Conservation (phyloP, 2,329 filamentous ascomycete species). For the Colletotrichum tropicicola region DNA sequence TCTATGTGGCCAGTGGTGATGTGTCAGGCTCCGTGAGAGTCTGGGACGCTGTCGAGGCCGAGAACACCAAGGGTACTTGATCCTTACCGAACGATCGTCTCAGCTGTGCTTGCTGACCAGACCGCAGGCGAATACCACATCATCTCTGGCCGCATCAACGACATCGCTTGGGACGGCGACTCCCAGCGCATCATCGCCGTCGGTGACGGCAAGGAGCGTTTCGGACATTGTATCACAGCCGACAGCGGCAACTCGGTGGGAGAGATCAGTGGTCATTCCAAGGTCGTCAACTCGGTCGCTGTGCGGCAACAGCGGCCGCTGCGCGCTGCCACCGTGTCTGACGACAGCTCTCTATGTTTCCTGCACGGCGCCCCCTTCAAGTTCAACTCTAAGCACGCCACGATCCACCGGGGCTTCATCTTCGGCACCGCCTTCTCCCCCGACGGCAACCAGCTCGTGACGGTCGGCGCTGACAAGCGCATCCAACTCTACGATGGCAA, state of each 20-base stretch:
- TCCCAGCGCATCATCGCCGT: slow-evolving; percentile 96
- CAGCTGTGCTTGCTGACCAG: slow-evolving; percentile 5
- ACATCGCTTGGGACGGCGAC: slow-evolving; percentile 97
- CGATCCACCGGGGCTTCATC: slow-evolving; percentile 87
- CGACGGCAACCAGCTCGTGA: slow-evolving; percentile 83
- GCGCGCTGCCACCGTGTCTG: slow-evolving; percentile 88
- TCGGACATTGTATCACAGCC: slow-evolving; percentile 92
- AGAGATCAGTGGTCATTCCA: slow-evolving; percentile 91
- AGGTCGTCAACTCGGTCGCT: slow-evolving; percentile 89
- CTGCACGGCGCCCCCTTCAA: slow-evolving; percentile 96
- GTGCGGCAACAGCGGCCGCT: slow-evolving; percentile 92
- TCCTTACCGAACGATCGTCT: neutral
- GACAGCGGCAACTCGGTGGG: slow-evolving; percentile 97
- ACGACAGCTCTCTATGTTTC: slow-evolving; percentile 91
- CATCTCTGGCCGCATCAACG: slow-evolving; percentile 93
- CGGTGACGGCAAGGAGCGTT: slow-evolving; percentile 92
- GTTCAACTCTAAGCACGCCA: slow-evolving; percentile 84
- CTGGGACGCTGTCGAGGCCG: slow-evolving; percentile 90
- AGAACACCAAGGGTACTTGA: slow-evolving; percentile 75
- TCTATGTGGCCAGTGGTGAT: slow-evolving; percentile 94
- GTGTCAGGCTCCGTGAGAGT: slow-evolving; percentile 84
- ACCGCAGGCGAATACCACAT: slow-evolving; percentile 83
- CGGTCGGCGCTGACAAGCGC: slow-evolving; percentile 88
- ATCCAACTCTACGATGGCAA: slow-evolving; percentile 98
- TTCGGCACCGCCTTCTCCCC: slow-evolving; percentile 90